Evolutionary conservation across 2,329 filamentous ascomycete species (phyloP), one percentile per base, ranked within the genome.

Genomic region (Drechslera avenae): DNA sequence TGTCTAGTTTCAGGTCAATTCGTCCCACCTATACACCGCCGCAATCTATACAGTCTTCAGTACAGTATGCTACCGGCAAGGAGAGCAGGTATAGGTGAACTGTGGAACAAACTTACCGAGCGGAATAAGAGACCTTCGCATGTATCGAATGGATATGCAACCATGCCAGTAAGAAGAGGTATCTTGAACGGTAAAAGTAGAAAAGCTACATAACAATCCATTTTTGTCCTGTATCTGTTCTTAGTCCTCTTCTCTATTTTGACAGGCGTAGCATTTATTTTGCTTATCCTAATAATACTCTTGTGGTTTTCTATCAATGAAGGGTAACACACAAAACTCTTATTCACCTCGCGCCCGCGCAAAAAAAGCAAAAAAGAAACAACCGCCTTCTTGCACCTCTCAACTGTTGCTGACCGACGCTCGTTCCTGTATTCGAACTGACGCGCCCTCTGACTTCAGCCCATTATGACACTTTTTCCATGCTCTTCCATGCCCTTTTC

Each of bases 41-140:
- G 92, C 69, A 95, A 94, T 68, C 80, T 99, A 42, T 99, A 99
- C 75, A 95, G 91, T 62, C 79, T 99, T 65, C 94, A 99, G 76
- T 99, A 99, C 75, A 96, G 91, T 76, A 97, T 97, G 91, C 81
- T 99, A 33, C 95, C 95, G 0, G 88, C 90, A 6, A 83, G 84
- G 46, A 80, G 95, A 36, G 88, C 90, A 0, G 86, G 87, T 2
- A 88, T 97, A 50, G 80, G 83, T 63, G 91, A 97, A 69, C 87
- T 97, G 72, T 99, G 95, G 94, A 79, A 82, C 35, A 82, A 84
- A 32, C 76, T 94, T 35, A 68, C 53, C 13, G 59, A 65, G 48
- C 49, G 51, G 12, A 56, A 60, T 26, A 33, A 39, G 4, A 34
- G 32, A 3, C 17, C 33, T 7, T 28, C 36, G 10, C 43, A 53